Evolutionary conservation across 768 basidiomycete species (phyloP).

Genomic region (Tremella fuciformis): DNA sequence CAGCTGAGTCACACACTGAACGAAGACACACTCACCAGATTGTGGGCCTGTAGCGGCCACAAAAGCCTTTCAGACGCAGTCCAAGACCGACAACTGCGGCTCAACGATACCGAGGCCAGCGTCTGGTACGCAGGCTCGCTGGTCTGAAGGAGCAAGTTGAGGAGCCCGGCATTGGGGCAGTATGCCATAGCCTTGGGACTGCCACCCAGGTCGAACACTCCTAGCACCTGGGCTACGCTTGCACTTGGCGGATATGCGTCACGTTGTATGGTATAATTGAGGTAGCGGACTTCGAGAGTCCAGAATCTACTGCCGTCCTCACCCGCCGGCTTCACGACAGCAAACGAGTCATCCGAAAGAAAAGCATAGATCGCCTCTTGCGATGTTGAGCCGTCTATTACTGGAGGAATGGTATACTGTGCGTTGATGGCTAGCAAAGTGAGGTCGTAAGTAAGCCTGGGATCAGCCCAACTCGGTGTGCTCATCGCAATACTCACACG

Average conservation of each 20-base stretch:
- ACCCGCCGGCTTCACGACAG: conserved; percentile 8
- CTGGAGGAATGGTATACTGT: conserved; percentile 19
- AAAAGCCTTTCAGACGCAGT: not conserved
- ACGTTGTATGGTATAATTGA: conserved; percentile 17
- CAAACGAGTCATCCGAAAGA: conserved; percentile 13
- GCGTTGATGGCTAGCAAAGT: conserved; percentile 26
- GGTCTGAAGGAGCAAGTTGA: not conserved
- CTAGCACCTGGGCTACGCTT: not conserved
- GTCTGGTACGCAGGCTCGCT: not conserved
- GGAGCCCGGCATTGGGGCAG: not conserved
- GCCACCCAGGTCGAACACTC: not conserved
- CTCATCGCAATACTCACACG: not conserved
- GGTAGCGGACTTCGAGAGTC: not conserved
- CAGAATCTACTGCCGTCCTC: not conserved
- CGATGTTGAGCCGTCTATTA: conserved; percentile 6
- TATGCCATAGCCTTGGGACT: not conserved
- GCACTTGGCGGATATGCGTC: conserved; percentile 15
- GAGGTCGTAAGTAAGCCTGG: conserved; percentile 16
- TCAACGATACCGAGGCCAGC: not conserved
- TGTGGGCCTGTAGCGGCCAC: not conserved
- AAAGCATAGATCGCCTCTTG: conserved; percentile 14
- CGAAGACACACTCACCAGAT: not conserved
- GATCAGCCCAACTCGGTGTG: too few species aligned
- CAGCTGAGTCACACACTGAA: not conserved
- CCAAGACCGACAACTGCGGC: not conserved